Conservation (phyloP, 2,329 filamentous ascomycete genomes). For the Aspergillus ochraceus region DNA sequence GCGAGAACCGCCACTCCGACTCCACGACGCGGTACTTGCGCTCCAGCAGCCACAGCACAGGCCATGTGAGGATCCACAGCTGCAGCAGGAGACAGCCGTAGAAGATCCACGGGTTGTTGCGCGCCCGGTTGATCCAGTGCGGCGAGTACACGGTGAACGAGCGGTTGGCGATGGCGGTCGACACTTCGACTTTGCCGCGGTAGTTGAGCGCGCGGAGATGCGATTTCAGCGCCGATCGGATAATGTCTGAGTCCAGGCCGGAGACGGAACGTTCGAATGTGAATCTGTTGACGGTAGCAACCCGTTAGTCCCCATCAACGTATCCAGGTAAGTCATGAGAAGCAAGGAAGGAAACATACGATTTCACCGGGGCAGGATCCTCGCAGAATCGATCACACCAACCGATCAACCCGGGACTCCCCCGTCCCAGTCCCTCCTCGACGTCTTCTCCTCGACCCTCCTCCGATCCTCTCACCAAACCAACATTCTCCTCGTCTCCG, state of each 20-base stretch:
- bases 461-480: not conserved
- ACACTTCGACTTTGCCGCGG: slow-evolving; percentile 32
- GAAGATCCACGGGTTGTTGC: slow-evolving; percentile 35
- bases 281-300: slow-evolving; percentile 20
- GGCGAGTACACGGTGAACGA: slow-evolving; percentile 40
- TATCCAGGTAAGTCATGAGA: not conserved
- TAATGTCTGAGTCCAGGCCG: slow-evolving; percentile 28
- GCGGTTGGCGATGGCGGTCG: slow-evolving; percentile 22
- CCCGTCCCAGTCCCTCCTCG: too few relatives aligned
- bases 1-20: slow-evolving; percentile 32
- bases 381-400: slow-evolving; percentile 41
- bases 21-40: slow-evolving; percentile 36
- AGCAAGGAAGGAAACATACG: slow-evolving; percentile 25
- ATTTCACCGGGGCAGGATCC: slow-evolving; percentile 37
- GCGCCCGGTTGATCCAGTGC: slow-evolving; percentile 38
- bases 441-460: not conserved
- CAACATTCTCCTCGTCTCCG: slow-evolving; percentile 10
- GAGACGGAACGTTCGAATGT: slow-evolving; percentile 31
- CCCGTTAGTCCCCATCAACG: not conserved
- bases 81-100: slow-evolving; percentile 38
- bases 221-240: slow-evolving; percentile 31
- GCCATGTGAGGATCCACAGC: slow-evolving; percentile 43
- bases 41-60: slow-evolving; percentile 38
- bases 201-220: slow-evolving; percentile 42
- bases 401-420: slow-evolving; percentile 15